Percentiles rank a stretch among this genome's conserved stretches.
These are phyloP conservation scores for Cutaneotrichosporon mucoides DNA, from an alignment of 1,284 basidiomycete genomes.

Conservation along the genomic window DNA sequence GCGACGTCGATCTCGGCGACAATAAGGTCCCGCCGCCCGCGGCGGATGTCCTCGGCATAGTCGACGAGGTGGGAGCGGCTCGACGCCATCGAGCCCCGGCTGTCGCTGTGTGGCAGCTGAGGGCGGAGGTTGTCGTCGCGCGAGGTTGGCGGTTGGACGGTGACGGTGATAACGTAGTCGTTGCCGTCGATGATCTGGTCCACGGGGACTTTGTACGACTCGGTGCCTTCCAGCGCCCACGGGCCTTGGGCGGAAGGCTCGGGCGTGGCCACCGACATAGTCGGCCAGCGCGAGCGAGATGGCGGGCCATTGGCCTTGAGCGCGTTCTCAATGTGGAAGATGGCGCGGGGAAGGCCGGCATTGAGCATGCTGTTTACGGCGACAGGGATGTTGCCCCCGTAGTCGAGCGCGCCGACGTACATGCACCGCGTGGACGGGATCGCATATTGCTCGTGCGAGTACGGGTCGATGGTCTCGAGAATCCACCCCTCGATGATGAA, in stretches of 20 bases:
- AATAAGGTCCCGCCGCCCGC: conserved; percentile 35
- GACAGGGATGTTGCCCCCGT: conserved; percentile 77
- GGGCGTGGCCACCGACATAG: conserved; percentile 41
- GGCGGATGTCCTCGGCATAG: conserved; percentile 38
- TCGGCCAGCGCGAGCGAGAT: conserved; percentile 64
- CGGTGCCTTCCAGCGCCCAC: conserved; percentile 38
- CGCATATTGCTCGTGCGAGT: conserved; percentile 88
- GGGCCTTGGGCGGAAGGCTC: conserved; percentile 26
- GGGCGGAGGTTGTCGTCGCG: conserved; percentile 21
- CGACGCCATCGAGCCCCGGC: conserved; percentile 28
- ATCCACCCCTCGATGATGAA: conserved; percentile 94
- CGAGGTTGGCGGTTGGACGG: conserved; percentile 29
- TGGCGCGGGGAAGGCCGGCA: conserved; percentile 61
- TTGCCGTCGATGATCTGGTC: conserved; percentile 33
- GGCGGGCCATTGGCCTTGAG: conserved; percentile 59
- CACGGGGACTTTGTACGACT: conserved; percentile 29
- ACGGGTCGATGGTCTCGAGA: conserved; percentile 93
- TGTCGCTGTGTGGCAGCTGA: conserved; percentile 31
- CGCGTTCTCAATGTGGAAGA: conserved; percentile 66
- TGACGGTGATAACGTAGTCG: conserved; percentile 33
- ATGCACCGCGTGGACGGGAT: conserved; percentile 93
- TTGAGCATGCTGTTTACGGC: conserved; percentile 88
- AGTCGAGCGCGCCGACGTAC: conserved; percentile 82
- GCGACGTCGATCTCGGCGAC: conserved; percentile 40
- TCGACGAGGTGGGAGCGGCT: conserved; percentile 39